phyloP scores from a whole-genome alignment of 768 basidiomycete genomes.

The Mycena crocata region DNA sequence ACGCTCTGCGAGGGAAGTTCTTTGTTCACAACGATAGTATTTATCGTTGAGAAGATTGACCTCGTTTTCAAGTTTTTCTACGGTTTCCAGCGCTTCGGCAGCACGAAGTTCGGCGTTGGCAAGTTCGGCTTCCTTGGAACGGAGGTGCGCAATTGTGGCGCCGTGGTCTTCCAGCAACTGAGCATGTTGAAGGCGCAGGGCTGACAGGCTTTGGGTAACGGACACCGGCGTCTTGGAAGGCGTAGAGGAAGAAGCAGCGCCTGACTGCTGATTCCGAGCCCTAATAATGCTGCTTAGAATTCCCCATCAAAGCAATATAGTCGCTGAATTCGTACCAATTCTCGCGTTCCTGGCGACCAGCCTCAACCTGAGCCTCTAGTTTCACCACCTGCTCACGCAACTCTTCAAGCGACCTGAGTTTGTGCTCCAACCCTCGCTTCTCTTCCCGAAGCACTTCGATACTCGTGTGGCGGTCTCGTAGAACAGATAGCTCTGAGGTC shows the following conservation, averaged over 20 bases:
- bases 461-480: constrained; percentile 68
- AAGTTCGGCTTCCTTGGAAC: constrained; percentile 65
- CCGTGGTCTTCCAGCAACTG: constrained; percentile 77
- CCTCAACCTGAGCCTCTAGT: constrained; percentile 76
- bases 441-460: constrained; percentile 82
- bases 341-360: constrained; percentile 65
- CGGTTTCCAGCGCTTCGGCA: constrained; percentile 48
- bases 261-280: constrained; percentile 43
- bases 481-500: constrained; percentile 60
- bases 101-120: constrained; percentile 50
- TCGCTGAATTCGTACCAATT: constrained; percentile 58
- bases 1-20: constrained; percentile 55
- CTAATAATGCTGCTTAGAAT: constrained; percentile 17
- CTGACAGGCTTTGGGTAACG: constrained; percentile 67
- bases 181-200: constrained; percentile 71
- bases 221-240: constrained; percentile 63
- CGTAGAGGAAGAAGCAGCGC: constrained; percentile 37
- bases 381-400: constrained; percentile 65
- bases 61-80: constrained; percentile 49
- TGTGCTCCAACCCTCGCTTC: constrained; percentile 71
- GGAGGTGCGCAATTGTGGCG: constrained; percentile 62
- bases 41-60: constrained; percentile 54
- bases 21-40: constrained; percentile 44
- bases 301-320: constrained; percentile 2
- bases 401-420: constrained; percentile 61